These are phyloP conservation scores for Penicillium subrubescens DNA, from an alignment of 495 filamentous ascomycete species.

Conservation along the genomic window DNA sequence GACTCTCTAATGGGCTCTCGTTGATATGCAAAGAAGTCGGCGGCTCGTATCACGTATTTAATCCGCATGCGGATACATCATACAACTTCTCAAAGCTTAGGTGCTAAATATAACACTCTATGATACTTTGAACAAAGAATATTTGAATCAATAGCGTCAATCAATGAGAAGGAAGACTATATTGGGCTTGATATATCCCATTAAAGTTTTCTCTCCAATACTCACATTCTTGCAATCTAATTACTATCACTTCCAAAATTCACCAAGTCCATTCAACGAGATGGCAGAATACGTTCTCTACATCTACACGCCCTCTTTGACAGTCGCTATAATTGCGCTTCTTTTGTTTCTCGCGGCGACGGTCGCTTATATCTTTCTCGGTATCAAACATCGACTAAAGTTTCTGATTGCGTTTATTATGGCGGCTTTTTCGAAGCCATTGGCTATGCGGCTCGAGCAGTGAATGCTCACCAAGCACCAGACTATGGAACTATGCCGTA, in stretches of 20 bases:
- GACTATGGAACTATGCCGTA: conserved; percentile 11
- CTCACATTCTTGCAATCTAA: neutral
- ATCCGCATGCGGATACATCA: neutral
- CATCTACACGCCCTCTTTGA: conserved; percentile 46
- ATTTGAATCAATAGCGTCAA: neutral
- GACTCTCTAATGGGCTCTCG: neutral
- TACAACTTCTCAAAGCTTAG: neutral
- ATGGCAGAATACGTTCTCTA: conserved; percentile 20
- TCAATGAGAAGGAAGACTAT: neutral
- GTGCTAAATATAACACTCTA: neutral
- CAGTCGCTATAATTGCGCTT: conserved; percentile 50
- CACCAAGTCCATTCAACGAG: neutral
- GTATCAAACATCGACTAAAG: conserved; percentile 49
- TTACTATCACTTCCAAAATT: neutral
- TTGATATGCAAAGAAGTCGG: neutral
- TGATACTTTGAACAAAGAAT: neutral
- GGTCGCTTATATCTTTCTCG: conserved; percentile 49
- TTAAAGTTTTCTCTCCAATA: neutral
- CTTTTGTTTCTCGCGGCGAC: conserved; percentile 50
- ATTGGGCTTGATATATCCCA: neutral
- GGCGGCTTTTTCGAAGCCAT: conserved; percentile 55
- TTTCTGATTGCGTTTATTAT: conserved; percentile 63
- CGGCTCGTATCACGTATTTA: neutral
- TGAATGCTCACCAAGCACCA: conserved; percentile 9
- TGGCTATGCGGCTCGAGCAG: conserved; percentile 11